Evolutionary conservation across 208 protist genomes (phyloP).

Genomic region (Leptomonas pyrrhocoris): DNA sequence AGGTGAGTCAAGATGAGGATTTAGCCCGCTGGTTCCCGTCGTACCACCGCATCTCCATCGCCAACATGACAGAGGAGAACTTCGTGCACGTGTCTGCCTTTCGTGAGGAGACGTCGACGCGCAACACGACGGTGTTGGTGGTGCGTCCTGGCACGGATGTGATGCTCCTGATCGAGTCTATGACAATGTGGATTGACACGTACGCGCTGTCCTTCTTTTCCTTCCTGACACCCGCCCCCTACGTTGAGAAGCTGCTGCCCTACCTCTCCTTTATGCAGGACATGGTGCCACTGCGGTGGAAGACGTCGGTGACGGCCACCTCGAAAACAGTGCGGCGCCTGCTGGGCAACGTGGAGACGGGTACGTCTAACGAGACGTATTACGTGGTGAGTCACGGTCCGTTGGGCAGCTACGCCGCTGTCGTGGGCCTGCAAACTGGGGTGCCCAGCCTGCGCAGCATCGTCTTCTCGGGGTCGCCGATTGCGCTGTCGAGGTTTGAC

Average conservation of each 20-base stretch:
- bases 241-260: conserved; percentile 38
- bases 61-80: conserved; percentile 6
- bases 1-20: conserved; percentile 35
- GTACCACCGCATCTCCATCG: conserved; percentile 24
- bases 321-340: background rate
- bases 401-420: conserved; percentile 26
- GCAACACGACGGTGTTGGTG: conserved; percentile 50
- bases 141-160: conserved; percentile 38
- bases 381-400: conserved; percentile 40
- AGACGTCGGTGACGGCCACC: conserved; percentile 19
- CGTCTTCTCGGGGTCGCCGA: conserved; percentile 37
- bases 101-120: conserved; percentile 3
- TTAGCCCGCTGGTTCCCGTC: conserved; percentile 60
- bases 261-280: conserved; percentile 43
- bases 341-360: background rate
- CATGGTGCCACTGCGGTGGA: conserved; percentile 52
- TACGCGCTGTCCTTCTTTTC: conserved; percentile 55
- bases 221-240: conserved; percentile 51
- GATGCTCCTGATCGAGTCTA: conserved; percentile 46
- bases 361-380: conserved; percentile 15
- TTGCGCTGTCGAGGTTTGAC: conserved; percentile 18
- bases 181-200: conserved; percentile 63
- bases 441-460: conserved; percentile 22
- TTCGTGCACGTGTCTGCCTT: conserved; percentile 49
- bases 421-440: conserved; percentile 27